These are phyloP conservation scores for Mycotypha africana DNA, from an alignment of 371 early-diverging fungal species.

Conservation along the genomic window DNA sequence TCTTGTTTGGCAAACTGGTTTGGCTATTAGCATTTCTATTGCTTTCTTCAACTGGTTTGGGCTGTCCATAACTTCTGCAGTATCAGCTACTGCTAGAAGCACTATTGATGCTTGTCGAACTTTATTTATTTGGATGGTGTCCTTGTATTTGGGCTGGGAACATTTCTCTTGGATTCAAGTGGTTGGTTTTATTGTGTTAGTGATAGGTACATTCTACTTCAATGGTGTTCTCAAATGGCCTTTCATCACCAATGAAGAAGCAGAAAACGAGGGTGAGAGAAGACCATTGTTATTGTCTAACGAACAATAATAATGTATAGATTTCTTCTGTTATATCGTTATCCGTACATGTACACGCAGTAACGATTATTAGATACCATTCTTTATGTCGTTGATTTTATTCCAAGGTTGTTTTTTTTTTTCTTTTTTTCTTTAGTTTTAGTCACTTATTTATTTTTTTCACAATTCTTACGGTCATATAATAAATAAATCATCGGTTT, in stretches of 20 bases:
- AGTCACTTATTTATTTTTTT: too few relatives aligned
- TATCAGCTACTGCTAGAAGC: conserved; percentile 85
- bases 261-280: conserved; percentile 17
- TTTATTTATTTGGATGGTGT: conserved; percentile 92
- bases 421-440: too few relatives aligned
- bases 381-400: too few relatives aligned
- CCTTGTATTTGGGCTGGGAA: conserved; percentile 91
- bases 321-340: too few relatives aligned
- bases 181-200: conserved; percentile 72
- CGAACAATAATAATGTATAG: too few relatives aligned
- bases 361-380: too few relatives aligned
- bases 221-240: conserved; percentile 73
- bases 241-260: conserved; percentile 16
- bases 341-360: too few relatives aligned
- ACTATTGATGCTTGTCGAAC: conserved; percentile 96
- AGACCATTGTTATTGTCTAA: conserved; percentile 28
- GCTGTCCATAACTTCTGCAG: conserved; percentile 78
- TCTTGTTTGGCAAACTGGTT: conserved; percentile 67
- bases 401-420: too few relatives aligned
- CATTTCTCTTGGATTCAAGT: conserved; percentile 88
- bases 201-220: conserved; percentile 89
- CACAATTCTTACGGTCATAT: too few relatives aligned
- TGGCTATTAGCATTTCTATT: conserved; percentile 82
- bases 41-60: conserved; percentile 95
- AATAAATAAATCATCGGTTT: too few relatives aligned